Evolutionary conservation across 2,329 filamentous ascomycete genomes (phyloP).

Genomic region (Calonectria multiphialidica): DNA sequence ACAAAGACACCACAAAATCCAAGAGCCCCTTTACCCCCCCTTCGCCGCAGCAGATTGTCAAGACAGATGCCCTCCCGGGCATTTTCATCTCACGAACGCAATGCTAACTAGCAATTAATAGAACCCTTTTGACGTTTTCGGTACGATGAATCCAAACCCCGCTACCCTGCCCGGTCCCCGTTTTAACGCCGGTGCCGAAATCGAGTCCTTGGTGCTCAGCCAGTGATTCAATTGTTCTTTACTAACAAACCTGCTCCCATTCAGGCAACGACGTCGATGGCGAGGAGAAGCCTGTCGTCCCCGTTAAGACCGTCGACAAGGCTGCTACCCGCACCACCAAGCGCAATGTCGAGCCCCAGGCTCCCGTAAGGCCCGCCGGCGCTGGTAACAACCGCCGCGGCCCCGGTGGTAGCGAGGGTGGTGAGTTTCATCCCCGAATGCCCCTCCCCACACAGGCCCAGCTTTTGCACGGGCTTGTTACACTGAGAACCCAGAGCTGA

Average conservation of each 20-base stretch:
- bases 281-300: constrained; percentile 81
- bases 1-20: neutral
- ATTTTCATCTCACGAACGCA: constrained; percentile 2
- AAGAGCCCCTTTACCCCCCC: neutral
- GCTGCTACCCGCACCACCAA: constrained; percentile 79
- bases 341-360: constrained; percentile 86
- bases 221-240: constrained; percentile 35
- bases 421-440: constrained; percentile 64
- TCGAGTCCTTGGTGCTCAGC: constrained; percentile 27
- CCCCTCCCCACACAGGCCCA: neutral
- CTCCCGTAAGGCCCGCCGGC: constrained; percentile 63
- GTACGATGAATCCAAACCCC: constrained; percentile 66
- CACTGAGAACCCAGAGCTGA: constrained; percentile 27
- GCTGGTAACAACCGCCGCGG: constrained; percentile 63
- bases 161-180: constrained; percentile 29
- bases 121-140: constrained; percentile 99
- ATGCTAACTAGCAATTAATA: constrained; percentile 54
- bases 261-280: constrained; percentile 71
- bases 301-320: constrained; percentile 92
- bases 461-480: neutral
- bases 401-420: constrained; percentile 84
- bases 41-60: neutral
- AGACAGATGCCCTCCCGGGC: constrained; percentile 1
- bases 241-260: constrained; percentile 34
- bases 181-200: constrained; percentile 31